A percentile compares a stretch with the other conserved stretches of the same genome.
phyloP scores from a whole-genome alignment of 2,329 filamentous ascomycete species.

The Aquanectria penicillioides region DNA sequence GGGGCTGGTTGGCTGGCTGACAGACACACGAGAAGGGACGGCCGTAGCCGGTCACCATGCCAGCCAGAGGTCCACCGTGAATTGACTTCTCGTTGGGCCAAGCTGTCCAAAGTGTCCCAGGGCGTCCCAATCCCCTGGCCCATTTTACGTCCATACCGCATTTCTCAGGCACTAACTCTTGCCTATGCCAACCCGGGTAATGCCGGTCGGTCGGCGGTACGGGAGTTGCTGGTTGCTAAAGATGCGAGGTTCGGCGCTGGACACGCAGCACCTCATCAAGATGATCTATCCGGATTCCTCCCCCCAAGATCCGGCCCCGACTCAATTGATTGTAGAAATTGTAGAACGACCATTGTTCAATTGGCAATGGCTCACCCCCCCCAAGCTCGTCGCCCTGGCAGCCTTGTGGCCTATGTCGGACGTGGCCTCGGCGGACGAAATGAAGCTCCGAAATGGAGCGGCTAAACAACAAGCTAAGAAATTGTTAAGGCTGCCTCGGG shows the following conservation, averaged over 20 bases:
- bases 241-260: slow-evolving; percentile 34
- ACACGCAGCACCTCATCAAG: neutral
- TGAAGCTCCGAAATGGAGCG: slow-evolving; percentile 40
- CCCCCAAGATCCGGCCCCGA: slow-evolving; percentile 9
- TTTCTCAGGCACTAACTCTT: slow-evolving; percentile 39
- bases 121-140: slow-evolving; percentile 18
- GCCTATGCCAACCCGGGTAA: slow-evolving; percentile 38
- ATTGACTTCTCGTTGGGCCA: slow-evolving; percentile 28
- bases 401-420: slow-evolving; percentile 18
- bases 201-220: slow-evolving; percentile 44
- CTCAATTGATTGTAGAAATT: slow-evolving; percentile 29
- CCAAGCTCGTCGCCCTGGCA: neutral
- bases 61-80: slow-evolving; percentile 32
- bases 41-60: slow-evolving; percentile 37
- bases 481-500: slow-evolving; percentile 52
- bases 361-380: slow-evolving; percentile 12
- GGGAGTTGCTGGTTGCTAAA: slow-evolving; percentile 33
- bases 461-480: slow-evolving; percentile 41
- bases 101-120: slow-evolving; percentile 23
- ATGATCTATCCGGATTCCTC: slow-evolving; percentile 12
- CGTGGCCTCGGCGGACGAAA: slow-evolving; percentile 33
- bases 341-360: neutral
- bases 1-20: neutral
- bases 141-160: slow-evolving; percentile 27
- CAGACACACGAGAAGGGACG: neutral